Evolutionary conservation across 768 basidiomycete species (phyloP), one percentile per base, ranked within the genome.

Genomic region (Kwoniella botswanensis): DNA sequence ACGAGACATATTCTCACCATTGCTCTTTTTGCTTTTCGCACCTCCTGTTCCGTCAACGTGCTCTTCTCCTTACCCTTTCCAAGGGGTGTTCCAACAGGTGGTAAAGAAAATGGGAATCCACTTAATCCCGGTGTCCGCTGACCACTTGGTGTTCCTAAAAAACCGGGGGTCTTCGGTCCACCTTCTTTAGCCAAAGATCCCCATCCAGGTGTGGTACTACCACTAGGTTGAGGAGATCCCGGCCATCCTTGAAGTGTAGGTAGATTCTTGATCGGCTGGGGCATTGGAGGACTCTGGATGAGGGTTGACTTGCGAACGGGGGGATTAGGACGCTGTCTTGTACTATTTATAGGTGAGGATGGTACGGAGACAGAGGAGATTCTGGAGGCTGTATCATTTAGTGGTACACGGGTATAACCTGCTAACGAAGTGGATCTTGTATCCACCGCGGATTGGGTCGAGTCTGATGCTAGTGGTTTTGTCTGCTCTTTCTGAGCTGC

Each of bases 251-350:
- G 62, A n/a, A 83, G 46, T 0, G 82, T 82, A 2, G 82, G 82
- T n/a, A 83, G 69, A 56, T 83, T 83, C 67, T 82, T 80, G 65
- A 83, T 83, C 0, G 81, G 82, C 29, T 72, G 79, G 17, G 82
- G 82, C 74, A 80, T 76, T 0, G 82, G 82, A 13, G 82, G 80
- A 13, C 77, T 78, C 15, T 75, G 74, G 21, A 83, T 76, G 44
- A 82, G 72, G 21, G 77, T 81, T 15, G 78, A 74, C 52, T 77
- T 68, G 0, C 79, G 67, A 4, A 70, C 65, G 6, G 77, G 74
- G 50, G 77, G 78, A 12, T 70, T 71, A 21, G 80, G 80, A 15
- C 77, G 74, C 52, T 74, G 71, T 42, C 67, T 70, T 15, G 67
- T 69, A 13, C 56, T 72, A 7, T 60, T 71, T 21, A 70, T 65